Percentiles rank a stretch among this genome's conserved stretches.
Conservation (phyloP, 2,329 filamentous ascomycete species). For the Penicillium sclerotiorum region DNA sequence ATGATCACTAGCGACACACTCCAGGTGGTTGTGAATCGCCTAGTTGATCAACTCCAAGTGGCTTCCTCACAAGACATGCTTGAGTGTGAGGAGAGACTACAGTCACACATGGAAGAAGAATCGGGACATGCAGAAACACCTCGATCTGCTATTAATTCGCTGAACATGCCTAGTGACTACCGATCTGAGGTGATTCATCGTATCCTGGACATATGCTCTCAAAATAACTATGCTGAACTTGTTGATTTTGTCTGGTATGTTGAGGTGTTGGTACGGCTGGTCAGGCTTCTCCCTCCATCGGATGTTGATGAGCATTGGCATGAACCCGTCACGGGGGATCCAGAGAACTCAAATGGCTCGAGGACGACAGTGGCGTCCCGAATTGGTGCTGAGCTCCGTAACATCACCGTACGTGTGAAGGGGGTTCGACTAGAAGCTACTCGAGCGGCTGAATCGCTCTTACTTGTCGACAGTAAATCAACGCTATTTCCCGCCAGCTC, state of each 20-base stretch:
- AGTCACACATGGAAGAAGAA: slow-evolving; percentile 5
- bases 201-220: slow-evolving; percentile 86
- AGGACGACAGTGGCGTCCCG: slow-evolving; percentile 33
- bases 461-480: slow-evolving; percentile 62
- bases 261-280: slow-evolving; percentile 81
- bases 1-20: slow-evolving; percentile 92
- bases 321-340: slow-evolving; percentile 12
- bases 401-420: slow-evolving; percentile 87
- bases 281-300: slow-evolving; percentile 60
- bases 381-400: slow-evolving; percentile 84
- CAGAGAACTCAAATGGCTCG: slow-evolving; percentile 13
- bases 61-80: slow-evolving; percentile 48
- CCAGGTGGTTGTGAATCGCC: slow-evolving; percentile 76
- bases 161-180: slow-evolving; percentile 78
- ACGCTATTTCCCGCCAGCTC: slow-evolving; percentile 58
- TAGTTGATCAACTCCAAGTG: slow-evolving; percentile 81
- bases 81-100: slow-evolving; percentile 39
- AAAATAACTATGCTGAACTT: slow-evolving; percentile 82
- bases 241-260: slow-evolving; percentile 98
- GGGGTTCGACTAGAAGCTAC: slow-evolving; percentile 80
- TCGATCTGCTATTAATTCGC: slow-evolving; percentile 47
- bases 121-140: neutral
- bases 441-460: slow-evolving; percentile 74
- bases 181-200: slow-evolving; percentile 77
- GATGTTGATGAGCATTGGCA: slow-evolving; percentile 26